Evolutionary conservation across 495 filamentous ascomycete genomes (phyloP).

Genomic region (Eremomyces bilateralis): DNA sequence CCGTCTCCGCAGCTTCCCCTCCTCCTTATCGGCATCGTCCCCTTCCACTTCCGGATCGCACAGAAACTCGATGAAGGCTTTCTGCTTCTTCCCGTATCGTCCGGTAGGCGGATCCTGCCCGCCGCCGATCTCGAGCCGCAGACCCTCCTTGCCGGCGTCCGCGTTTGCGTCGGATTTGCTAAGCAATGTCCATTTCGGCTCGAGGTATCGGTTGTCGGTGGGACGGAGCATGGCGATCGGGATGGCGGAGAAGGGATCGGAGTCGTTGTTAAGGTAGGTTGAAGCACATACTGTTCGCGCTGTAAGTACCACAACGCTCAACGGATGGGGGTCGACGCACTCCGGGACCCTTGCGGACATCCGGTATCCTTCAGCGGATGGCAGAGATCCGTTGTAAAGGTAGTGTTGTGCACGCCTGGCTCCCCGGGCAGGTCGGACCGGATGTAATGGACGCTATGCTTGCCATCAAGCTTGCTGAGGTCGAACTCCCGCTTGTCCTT

Average conservation of each 20-base stretch:
- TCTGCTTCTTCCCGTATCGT: constrained; percentile 30
- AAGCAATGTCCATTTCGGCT: constrained; percentile 39
- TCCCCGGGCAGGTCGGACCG: background rate
- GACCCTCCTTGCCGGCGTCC: constrained; percentile 42
- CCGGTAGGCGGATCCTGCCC: constrained; percentile 30
- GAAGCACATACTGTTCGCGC: constrained; percentile 24
- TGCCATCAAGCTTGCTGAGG: background rate
- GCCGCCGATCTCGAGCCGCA: constrained; percentile 48
- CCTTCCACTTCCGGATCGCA: constrained; percentile 53
- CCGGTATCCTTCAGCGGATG: background rate
- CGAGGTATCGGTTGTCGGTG: constrained; percentile 30
- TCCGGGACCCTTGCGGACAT: background rate
- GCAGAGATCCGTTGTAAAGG: constrained; percentile 1
- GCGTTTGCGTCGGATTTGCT: constrained; percentile 31
- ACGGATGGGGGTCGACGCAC: background rate
- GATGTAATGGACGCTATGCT: constrained; percentile 1
- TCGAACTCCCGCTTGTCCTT: background rate
- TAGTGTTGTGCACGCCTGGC: background rate
- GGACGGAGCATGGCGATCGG: constrained; percentile 37
- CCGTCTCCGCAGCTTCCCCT: constrained; percentile 9
- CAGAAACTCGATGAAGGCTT: constrained; percentile 61
- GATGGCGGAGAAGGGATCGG: constrained; percentile 41
- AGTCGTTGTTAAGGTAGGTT: constrained; percentile 21
- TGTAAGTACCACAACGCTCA: constrained; percentile 61
- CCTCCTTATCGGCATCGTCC: constrained; percentile 13